Evolutionary conservation across 352 stramenopile genomes (phyloP).

Genomic region (Pythium oligandrum): DNA sequence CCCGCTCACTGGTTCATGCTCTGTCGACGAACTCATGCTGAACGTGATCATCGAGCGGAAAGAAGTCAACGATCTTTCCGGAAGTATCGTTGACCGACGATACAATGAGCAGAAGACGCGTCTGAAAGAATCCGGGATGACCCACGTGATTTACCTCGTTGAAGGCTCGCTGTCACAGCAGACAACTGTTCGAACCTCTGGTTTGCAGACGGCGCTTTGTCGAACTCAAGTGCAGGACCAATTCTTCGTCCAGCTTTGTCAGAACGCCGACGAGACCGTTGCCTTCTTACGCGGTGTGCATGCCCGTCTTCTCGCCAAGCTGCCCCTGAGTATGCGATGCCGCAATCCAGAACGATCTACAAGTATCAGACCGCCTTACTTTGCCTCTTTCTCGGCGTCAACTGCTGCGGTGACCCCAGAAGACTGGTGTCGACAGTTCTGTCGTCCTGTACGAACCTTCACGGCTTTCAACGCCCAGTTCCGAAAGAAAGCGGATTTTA

Average conservation of each 20-base stretch:
- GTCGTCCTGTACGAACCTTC: slow-evolving; percentile 40
- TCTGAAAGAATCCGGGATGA: slow-evolving; percentile 53
- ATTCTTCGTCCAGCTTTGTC: slow-evolving; percentile 78
- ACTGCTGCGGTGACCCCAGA: slow-evolving; percentile 9
- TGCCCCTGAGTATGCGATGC: slow-evolving; percentile 28
- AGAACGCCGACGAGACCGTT: slow-evolving; percentile 75
- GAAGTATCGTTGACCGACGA: slow-evolving; percentile 78
- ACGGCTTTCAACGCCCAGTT: slow-evolving; percentile 67
- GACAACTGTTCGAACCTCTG: slow-evolving; percentile 51
- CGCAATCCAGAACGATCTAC: slow-evolving; percentile 26
- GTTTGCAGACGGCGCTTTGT: slow-evolving; percentile 67
- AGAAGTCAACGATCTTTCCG: slow-evolving; percentile 70
- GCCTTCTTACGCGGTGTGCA: slow-evolving; percentile 66
- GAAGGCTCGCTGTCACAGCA: slow-evolving; percentile 76
- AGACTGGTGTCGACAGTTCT: slow-evolving; percentile 33
- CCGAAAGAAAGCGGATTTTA: slow-evolving; percentile 72
- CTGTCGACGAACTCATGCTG: slow-evolving; percentile 53
- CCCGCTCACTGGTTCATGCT: background rate
- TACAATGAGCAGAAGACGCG: slow-evolving; percentile 81
- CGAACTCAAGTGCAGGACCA: slow-evolving; percentile 79
- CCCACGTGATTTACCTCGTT: slow-evolving; percentile 81
- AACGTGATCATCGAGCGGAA: slow-evolving; percentile 85
- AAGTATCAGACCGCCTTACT: slow-evolving; percentile 1
- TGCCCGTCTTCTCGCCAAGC: slow-evolving; percentile 48
- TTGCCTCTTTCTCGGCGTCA: slow-evolving; percentile 8